Evolutionary conservation across 495 filamentous ascomycete genomes (phyloP).

Genomic region (Penicillium lagena): DNA sequence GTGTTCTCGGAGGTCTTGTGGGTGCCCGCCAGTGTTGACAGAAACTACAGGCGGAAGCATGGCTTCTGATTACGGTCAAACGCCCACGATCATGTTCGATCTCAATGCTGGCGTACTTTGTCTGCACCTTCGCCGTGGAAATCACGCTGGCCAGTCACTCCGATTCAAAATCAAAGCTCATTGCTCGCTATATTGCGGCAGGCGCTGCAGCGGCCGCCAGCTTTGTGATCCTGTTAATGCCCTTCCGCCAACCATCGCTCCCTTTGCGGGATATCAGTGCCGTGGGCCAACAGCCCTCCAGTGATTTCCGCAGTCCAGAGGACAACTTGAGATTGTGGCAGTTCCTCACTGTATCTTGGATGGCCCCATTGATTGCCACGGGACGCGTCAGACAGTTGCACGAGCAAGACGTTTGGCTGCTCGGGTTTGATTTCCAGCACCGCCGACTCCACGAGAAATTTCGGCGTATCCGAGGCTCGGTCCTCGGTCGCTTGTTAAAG

Average conservation of each 20-base stretch:
- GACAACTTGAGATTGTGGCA: conserved; percentile 75
- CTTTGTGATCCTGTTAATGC: conserved; percentile 60
- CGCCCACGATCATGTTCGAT: conserved; percentile 41
- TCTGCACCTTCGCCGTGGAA: conserved; percentile 31
- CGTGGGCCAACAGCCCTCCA: conserved; percentile 50
- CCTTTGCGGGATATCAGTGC: conserved; percentile 54
- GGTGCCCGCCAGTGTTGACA: conserved; percentile 2
- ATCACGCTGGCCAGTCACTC: conserved; percentile 26
- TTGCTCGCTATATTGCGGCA: conserved; percentile 35
- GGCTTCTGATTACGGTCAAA: conserved; percentile 38
- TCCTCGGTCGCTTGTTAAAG: conserved; percentile 57
- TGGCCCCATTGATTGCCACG: conserved; percentile 61
- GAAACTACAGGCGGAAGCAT: conserved; percentile 30
- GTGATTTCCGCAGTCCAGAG: conserved; percentile 67
- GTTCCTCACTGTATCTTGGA: conserved; percentile 78
- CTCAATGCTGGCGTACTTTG: conserved; percentile 26
- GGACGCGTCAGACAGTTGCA: conserved; percentile 58
- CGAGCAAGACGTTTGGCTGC: conserved; percentile 71
- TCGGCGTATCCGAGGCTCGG: conserved; percentile 62
- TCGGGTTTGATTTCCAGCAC: conserved; percentile 74
- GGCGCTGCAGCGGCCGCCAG: conserved; percentile 36
- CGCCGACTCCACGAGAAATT: conserved; percentile 63
- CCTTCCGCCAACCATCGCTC: conserved; percentile 56
- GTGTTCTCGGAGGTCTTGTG: conserved; percentile 3
- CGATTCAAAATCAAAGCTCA: conserved; percentile 18